phyloP scores from a whole-genome alignment of 139 green algal genomes.

The Astrephomene gubernaculifera region DNA sequence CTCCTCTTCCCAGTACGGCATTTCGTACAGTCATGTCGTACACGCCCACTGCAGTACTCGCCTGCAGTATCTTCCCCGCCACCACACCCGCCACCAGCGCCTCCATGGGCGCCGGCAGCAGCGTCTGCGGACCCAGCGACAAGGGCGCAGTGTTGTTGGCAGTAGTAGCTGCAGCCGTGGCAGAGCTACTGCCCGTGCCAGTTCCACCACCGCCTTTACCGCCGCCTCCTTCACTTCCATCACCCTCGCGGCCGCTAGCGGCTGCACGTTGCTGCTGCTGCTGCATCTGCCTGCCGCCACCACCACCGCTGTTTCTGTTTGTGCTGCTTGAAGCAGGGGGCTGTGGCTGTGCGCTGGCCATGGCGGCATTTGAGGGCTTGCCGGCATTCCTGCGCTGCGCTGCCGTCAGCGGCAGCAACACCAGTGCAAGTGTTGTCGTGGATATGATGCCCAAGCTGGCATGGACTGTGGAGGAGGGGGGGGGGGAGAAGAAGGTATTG shows the following conservation, averaged over 20 bases:
- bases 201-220: background rate
- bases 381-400: no score
- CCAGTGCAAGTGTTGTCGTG: background rate
- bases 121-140: background rate
- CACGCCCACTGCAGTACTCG: background rate
- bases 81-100: background rate
- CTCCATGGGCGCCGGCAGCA: conserved; percentile 13
- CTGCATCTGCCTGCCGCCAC: background rate
- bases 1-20: no score
- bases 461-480: background rate
- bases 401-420: background rate
- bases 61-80: conserved; percentile 21
- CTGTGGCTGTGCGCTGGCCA: no score
- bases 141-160: no score
- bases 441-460: background rate
- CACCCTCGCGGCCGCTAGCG: background rate
- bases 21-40: no score
- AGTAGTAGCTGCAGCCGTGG: background rate
- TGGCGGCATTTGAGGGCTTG: no score
- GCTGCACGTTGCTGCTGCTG: background rate
- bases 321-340: no score
- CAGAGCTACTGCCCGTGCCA: background rate
- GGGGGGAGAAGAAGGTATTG: no score
- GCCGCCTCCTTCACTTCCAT: background rate
- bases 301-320: no score